phyloP scores from a whole-genome alignment of 768 basidiomycete species.

The Kwoniella pini region DNA sequence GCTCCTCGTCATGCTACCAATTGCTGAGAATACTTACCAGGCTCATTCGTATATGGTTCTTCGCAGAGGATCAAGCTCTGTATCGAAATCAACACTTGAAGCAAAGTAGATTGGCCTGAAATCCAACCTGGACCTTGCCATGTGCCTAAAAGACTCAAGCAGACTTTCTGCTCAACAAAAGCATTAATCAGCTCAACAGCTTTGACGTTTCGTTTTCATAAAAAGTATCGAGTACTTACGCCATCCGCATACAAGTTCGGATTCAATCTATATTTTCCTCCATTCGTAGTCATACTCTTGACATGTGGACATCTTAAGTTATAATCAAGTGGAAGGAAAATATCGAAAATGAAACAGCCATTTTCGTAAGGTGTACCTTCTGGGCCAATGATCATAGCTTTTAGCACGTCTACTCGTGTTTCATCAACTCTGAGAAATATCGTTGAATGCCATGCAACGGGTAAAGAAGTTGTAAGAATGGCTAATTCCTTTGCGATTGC shows the following conservation, averaged over 20 bases:
- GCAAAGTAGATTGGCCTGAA: constrained; percentile 79
- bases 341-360: constrained; percentile 87
- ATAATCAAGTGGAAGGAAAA: constrained; percentile 77
- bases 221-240: constrained; percentile 37
- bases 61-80: constrained; percentile 96
- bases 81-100: constrained; percentile 90
- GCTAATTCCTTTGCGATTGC: constrained; percentile 98
- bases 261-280: constrained; percentile 67
- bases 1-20: neutral
- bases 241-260: constrained; percentile 81
- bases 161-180: constrained; percentile 65
- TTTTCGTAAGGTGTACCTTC: constrained; percentile 92
- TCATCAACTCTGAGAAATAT: constrained; percentile 89
- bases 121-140: constrained; percentile 95
- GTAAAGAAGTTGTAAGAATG: constrained; percentile 87
- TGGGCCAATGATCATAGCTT: constrained; percentile 67
- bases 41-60: constrained; percentile 90
- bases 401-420: constrained; percentile 51
- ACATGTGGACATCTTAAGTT: constrained; percentile 80
- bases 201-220: too few relatives aligned
- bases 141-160: constrained; percentile 84
- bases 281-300: constrained; percentile 63
- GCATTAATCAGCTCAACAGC: neutral
- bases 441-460: constrained; percentile 92
- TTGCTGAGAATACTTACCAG: constrained; percentile 60